Evolutionary conservation across 805 yeast species (phyloP), one percentile per base, ranked within the genome.

Genomic region (Pichia paraexigua): DNA sequence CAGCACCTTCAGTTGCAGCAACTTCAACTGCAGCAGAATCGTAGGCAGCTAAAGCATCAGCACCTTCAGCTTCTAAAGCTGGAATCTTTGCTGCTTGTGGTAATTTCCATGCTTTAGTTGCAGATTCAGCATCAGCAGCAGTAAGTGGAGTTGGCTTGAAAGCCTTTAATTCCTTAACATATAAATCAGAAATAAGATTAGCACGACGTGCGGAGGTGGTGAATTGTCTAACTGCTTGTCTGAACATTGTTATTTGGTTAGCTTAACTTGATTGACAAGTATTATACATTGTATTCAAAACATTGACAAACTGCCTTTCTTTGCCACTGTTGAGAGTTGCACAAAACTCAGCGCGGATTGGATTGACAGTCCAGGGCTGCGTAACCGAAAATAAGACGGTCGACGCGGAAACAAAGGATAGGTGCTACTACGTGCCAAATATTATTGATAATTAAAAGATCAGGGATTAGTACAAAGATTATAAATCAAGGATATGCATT

Each of bases 71-170:
- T 69, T 88, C 95, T 52, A 79, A 67, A 57, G 78, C 71, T 61
- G 97, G 97, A 45, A 75, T 69, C 59, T 79, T 69, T 62, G 98
- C 95, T 60, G 89, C 79, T 56, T 77, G 69, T 63, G 98, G 98
- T 57, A 82, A 73, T 55, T 76, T 71, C 94, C 96, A 94, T 62
- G 86, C 80, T 72, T 85, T 82, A 60, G 90, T 92, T 58, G 84
- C 78, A 58, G 81, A 78, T 63, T 83, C 89, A 56, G 92, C 84
- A 60, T 87, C 95, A 59, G 79, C 75, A 53, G 86, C 80, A 53
- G 85, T 72, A 50, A 84, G 67, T 55, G 89, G 82, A 53, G 84
- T 79, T 67, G 96, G 91, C 77, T 90, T 89, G 82, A 87, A 91
- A 56, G 82, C 80, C 75, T 84, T 87, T 72, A 94, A 76, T 72